Conservation (phyloP, 805 yeast species). For the Kregervanrija delftensis region DNA sequence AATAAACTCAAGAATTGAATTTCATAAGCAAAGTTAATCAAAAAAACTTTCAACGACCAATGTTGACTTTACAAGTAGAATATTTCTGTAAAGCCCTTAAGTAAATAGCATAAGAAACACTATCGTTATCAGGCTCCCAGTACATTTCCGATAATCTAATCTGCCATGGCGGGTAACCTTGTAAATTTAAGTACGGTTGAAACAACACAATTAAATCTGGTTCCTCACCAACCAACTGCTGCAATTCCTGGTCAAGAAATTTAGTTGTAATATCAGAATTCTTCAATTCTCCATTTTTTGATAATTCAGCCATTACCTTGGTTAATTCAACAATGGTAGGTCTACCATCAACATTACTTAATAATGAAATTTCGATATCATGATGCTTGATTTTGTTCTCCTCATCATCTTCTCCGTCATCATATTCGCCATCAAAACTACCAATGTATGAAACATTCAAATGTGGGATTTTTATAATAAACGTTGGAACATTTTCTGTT, state of each 20-base stretch:
- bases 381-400: slow-evolving; percentile 21
- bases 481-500: slow-evolving; percentile 55
- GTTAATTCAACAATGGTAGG: slow-evolving; percentile 86
- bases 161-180: slow-evolving; percentile 99
- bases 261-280: slow-evolving; percentile 66
- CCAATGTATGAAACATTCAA: slow-evolving; percentile 43
- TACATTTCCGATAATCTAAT: slow-evolving; percentile 82
- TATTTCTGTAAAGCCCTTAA: slow-evolving; percentile 69
- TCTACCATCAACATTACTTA: slow-evolving; percentile 79
- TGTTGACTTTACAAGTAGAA: slow-evolving; percentile 76
- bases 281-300: slow-evolving; percentile 51
- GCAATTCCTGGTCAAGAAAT: slow-evolving; percentile 66
- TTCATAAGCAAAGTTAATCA: not conserved
- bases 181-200: slow-evolving; percentile 81
- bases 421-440: slow-evolving; percentile 27
- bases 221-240: slow-evolving; percentile 77
- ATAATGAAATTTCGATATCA: slow-evolving; percentile 57
- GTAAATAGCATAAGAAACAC: slow-evolving; percentile 77
- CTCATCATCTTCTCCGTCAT: slow-evolving; percentile 19
- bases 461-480: slow-evolving; percentile 62
- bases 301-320: slow-evolving; percentile 74
- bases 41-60: slow-evolving; percentile 57
- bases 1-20: not conserved
- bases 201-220: slow-evolving; percentile 85
- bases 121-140: slow-evolving; percentile 82